Base-by-base conservation (phyloP, 768 basidiomycete species). In the Boletus pseudo-olivaceus region DNA sequence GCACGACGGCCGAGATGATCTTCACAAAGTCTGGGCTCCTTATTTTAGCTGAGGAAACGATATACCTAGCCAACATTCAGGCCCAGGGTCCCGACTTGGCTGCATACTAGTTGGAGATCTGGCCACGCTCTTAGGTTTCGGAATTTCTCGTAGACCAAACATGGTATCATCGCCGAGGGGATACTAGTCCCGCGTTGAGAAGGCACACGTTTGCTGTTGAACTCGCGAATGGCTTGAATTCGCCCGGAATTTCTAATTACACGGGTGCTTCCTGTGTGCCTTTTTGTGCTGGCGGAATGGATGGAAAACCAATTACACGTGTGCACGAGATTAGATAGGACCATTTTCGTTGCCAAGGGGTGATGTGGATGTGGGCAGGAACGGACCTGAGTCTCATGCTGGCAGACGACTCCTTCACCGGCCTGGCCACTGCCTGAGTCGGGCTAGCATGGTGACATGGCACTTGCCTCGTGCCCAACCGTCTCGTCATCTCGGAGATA, bases 1-100 rank as follows among this genome's bases (percentile, higher is more conserved):
- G 56, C 14, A 66, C 67, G 26, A 63, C 60, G 3, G 66, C 76
- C 15, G 72, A 78, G 61, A 60, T 76, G 60, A 68, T 73, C 1
- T 78, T 78, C 58, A 77, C 76, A 0, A 63, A 68, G 12, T 71
- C 74, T 20, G 67, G 71, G 0, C 63, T 79, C 7, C 65, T 77
- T 30, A 72, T 79, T 50, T 55, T 76, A 8, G 66, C 64, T 2
- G 77, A 78, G 51, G 73, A 76, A 32, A 58, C 56, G 38, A 64
- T 79, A 26, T 75, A 72, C 59, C 60, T 76, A 14, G 75, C 67
- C 9, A 60, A 75, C 19, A 69, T 79, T 12, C 58, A 61, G 26
- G 72, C 71, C 10, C 62, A 62, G 46, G 76, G 66, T 12, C 61
- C 56, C 5, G 45, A 64, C 26, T 45, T 65, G 48, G 8, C 59